These are phyloP conservation scores for Parietaria judaica DNA, from an alignment of 306 rosid species.

Conservation along the genomic window DNA sequence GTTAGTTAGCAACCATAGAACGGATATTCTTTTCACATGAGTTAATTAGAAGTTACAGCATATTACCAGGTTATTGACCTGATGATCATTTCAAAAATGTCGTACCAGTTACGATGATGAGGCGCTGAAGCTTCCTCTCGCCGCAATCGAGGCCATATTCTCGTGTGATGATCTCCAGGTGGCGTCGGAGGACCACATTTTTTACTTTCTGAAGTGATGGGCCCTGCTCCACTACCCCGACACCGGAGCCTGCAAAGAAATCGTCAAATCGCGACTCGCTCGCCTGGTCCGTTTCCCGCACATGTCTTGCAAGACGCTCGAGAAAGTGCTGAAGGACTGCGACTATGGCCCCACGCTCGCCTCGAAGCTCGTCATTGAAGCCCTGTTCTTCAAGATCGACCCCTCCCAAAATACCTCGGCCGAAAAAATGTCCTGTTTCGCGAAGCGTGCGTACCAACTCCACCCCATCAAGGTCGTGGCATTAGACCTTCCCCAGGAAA, in stretches of 20 bases:
- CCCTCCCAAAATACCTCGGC: constrained; percentile 11
- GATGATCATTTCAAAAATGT: not conserved
- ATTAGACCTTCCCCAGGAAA: constrained; percentile 25
- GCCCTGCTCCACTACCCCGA: constrained; percentile 32
- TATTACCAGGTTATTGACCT: not conserved
- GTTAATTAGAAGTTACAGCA: no score
- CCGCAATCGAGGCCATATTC: constrained; percentile 40
- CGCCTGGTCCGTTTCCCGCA: constrained; percentile 39
- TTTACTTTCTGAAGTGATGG: constrained; percentile 40
- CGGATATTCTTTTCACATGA: no score
- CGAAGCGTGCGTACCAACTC: constrained; percentile 34
- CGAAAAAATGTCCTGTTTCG: constrained; percentile 14
- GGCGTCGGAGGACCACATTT: constrained; percentile 40
- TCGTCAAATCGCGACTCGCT: constrained; percentile 33
- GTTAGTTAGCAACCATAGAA: no score
- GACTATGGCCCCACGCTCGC: constrained; percentile 34
- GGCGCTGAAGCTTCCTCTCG: constrained; percentile 40
- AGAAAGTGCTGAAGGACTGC: constrained; percentile 29
- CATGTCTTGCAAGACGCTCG: constrained; percentile 40
- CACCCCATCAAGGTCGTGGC: constrained; percentile 41
- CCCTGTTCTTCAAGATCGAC: constrained; percentile 44
- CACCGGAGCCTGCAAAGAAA: constrained; percentile 26
- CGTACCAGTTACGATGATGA: constrained; percentile 30
- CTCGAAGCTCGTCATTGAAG: constrained; percentile 41
- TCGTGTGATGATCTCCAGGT: constrained; percentile 40